Conservation (phyloP, 163 green algal species). For the Chlamydomonas reinhardtii region DNA sequence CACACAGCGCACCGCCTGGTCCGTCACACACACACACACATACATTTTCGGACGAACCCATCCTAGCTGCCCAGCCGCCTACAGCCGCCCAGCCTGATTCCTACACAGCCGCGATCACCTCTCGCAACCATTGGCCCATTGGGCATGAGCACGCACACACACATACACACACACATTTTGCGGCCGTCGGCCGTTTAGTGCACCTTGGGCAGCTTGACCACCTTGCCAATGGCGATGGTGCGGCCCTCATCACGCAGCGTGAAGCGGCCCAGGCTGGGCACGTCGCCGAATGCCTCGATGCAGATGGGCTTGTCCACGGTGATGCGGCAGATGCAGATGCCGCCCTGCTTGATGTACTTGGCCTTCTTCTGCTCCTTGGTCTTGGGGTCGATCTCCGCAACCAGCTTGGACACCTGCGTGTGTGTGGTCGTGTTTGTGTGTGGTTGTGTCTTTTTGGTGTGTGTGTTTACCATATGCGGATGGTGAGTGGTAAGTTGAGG, state of each 20-base stretch:
- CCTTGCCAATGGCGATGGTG: slow-evolving; percentile 97
- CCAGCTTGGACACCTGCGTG: slow-evolving; percentile 69
- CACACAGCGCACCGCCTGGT: too few relatives aligned
- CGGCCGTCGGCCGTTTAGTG: slow-evolving; percentile 26
- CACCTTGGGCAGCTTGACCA: slow-evolving; percentile 87
- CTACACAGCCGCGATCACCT: too few relatives aligned
- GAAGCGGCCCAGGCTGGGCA: slow-evolving; percentile 96
- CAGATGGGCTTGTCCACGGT: slow-evolving; percentile 91
- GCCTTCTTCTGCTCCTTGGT: slow-evolving; percentile 95
- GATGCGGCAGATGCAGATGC: slow-evolving; percentile 86
- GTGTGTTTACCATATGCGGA: too few relatives aligned
- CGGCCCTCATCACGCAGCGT: slow-evolving; percentile 96
- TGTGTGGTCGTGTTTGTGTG: not conserved
- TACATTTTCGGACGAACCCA: too few relatives aligned
- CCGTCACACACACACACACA: too few relatives aligned
- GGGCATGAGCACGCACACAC: too few relatives aligned
- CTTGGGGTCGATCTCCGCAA: slow-evolving; percentile 91
- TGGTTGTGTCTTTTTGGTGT: too few relatives aligned
- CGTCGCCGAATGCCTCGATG: slow-evolving; percentile 90
- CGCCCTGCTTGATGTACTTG: slow-evolving; percentile 95
- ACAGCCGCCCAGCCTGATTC: too few relatives aligned
- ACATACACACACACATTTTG: too few relatives aligned
- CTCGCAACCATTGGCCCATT: too few relatives aligned
- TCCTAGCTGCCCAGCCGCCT: too few relatives aligned
- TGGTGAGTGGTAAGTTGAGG: too few relatives aligned